Base-by-base conservation (phyloP, 768 basidiomycete genomes). In the Leucocoprinus sp. region DNA sequence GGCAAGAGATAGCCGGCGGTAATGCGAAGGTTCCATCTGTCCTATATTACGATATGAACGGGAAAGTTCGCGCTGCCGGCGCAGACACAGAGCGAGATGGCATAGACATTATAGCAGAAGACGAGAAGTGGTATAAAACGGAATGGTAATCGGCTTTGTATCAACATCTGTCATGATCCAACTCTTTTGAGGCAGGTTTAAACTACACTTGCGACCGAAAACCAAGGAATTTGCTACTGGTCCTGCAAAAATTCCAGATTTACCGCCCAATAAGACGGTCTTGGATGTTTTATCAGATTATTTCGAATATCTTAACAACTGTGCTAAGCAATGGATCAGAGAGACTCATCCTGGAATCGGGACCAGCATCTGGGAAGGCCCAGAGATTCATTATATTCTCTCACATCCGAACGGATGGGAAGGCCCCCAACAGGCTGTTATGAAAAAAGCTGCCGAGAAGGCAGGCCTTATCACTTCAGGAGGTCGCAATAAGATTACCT, bases 381-480 rank as follows among this genome's bases (percentile, higher is more conserved):
- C 74, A 14, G 64, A 70, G 49, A 65, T 74, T 26, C 70, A 75
- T 28, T 73, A 68, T 50, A 64, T 81, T 5, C 64, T 81, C 15
- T 67, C 70, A 1, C 78, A 80, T 49, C 79, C 78, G 8, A 80
- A 80, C 50, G 78, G 75, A 0, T 81, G 78, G 78, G 78, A 71
- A 44, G 74, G 73, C 0, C 55, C 54, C 0, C 78, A 82, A 48
- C 78, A 80, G 52, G 59, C 55, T 11, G 61, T 67, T 52, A 74
- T 81, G 62, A 67, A 78, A 2, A 54, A 57, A 18, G 78, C 79
- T 0, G 75, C 75, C 0, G 56, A 69, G 7, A 45, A 58, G n/a
- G 80, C 74, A 0, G 74, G 75, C 8, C 64, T 82, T 14, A 60
- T 80, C 9, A 56, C 65, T 0, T 46, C 55, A 2, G 62, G 62